Base-by-base conservation (phyloP, 2,329 filamentous ascomycete genomes). In the Curvularia lunata region DNA sequence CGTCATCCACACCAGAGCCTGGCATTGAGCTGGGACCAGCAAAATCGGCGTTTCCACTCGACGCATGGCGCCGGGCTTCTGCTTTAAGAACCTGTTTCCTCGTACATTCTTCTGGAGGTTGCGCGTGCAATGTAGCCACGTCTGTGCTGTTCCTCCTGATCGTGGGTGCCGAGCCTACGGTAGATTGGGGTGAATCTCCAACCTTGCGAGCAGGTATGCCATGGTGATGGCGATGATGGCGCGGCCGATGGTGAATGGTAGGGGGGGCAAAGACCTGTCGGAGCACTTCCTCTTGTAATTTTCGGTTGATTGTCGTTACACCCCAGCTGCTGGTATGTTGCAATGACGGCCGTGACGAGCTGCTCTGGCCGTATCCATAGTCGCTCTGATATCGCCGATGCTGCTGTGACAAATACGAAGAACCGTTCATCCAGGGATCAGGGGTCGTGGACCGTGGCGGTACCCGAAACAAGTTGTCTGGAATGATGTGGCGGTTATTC, bases 401-500 rank as follows among this genome's bases (percentile, higher is more conserved):
- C 48, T 70, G 69, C 28, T 75, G 71, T 13, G 74, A 66, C 4
- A 72, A 67, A 12, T 71, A 62, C 0, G 65, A 72, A 28, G 72
- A 68, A 30, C 59, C 67, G 12, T 65, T 60, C 46, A 60, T 69
- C 73, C 73, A 77, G 2, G 72, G 68, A 58, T 78, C 74, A 4
- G 76, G 75, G 19, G 75, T 77, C 53, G 66, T 74, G 66, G 67
- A 73, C 48, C 77, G 77, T 32, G 74, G 82, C 30, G 87, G 82
- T 18, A 88, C 83, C 52, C 88, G 86, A 48, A 97, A 89, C 27
- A 97, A 83, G 68, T 91, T 91, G 45, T 91, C 87, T 1, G 94
- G 94, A 41, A 97, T 87, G 57, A 98, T 96, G 72, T 98, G 94
- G 63, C 90, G 87, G 73, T 98, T 98, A 74, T 97, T 93, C 70